These are phyloP conservation scores for Annulohypoxylon truncatum DNA, from an alignment of 2,329 filamentous ascomycete genomes.

Conservation along the genomic window DNA sequence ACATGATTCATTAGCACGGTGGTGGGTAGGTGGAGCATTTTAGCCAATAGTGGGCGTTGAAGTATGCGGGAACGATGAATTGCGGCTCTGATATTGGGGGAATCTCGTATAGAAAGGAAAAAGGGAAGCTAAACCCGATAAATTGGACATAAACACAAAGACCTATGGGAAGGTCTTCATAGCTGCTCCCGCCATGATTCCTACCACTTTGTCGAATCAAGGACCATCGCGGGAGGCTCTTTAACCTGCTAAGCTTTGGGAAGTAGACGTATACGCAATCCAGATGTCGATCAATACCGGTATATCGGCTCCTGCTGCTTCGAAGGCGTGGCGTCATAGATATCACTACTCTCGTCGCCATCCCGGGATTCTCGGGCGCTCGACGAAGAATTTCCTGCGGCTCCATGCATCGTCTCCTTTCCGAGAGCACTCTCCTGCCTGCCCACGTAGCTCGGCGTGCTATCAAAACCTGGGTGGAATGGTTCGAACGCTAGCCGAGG, in stretches of 20 bases:
- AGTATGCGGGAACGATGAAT: conserved; percentile 10
- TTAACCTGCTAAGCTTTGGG: background rate
- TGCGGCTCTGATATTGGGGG: conserved; percentile 30
- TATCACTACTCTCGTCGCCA: conserved; percentile 52
- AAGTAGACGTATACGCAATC: background rate
- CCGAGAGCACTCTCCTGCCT: conserved; percentile 57
- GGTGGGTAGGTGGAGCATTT: background rate
- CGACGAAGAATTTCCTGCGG: conserved; percentile 38
- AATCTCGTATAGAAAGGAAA: conserved; percentile 34
- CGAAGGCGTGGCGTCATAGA: conserved; percentile 53
- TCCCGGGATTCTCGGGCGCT: conserved; percentile 31
- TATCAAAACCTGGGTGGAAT: conserved; percentile 52
- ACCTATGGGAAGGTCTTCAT: background rate
- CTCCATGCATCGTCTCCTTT: conserved; percentile 58
- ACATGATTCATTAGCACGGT: background rate
- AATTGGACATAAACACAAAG: background rate
- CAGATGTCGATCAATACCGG: conserved; percentile 45
- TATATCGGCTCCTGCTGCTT: conserved; percentile 55
- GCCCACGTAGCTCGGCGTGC: conserved; percentile 52
- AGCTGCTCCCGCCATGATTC: conserved; percentile 2
- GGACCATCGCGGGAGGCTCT: background rate
- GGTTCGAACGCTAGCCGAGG: conserved; percentile 50
- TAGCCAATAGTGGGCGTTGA: background rate
- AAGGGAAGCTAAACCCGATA: conserved; percentile 22
- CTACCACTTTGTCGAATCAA: background rate